Base-by-base conservation (phyloP, 768 basidiomycete genomes). In the Lentinula edodes region DNA sequence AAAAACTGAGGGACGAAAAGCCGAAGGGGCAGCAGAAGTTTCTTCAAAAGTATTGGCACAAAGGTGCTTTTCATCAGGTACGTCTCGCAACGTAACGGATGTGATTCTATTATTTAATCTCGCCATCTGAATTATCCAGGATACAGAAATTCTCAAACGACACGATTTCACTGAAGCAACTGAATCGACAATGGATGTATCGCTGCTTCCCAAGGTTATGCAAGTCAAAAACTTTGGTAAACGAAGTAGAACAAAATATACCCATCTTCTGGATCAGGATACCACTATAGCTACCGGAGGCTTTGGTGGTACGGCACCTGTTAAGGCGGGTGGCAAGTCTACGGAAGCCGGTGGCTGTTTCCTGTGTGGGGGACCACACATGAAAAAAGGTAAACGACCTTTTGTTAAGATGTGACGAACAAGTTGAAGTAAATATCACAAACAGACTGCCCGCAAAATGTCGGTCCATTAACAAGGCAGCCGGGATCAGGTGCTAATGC, bases 31-130 rank as follows among this genome's bases (percentile, higher is more conserved):
- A 91, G 64, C 91, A 94, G 71, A 91, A 87, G 70, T 98, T 98
- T 75, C 73, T 98, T 64, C 95, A 98, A 72, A 98, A 97, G 75
- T 99, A 97, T 72, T 98, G 94, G 87, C 97, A 99, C 78, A 98
- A 96, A 75, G 97, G 97, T 67, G 97, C 96, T 62, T 99, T 98
- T 80, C 94, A 97, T 72, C 93, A 95, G 83, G 95, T 91, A 62
- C 36, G 81, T 70, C 15, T 35, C 39, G 67, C 69, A 39, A 28
- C 28, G 28, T 28, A 28, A 28, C 28, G 28, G 10, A 45, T 62
- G 39, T 34, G 61, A 10, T 13, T 8, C 6, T 9, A 18, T 52
- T n/a, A 59, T 48, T 16, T 23, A 16, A 23, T 20, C 5, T n/a
- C 46, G 46, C 8, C 13, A 34, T 18, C 5, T 41, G 36, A 48